These are phyloP conservation scores for Trametes meyenii DNA, from an alignment of 768 basidiomycete genomes.

Conservation along the genomic window DNA sequence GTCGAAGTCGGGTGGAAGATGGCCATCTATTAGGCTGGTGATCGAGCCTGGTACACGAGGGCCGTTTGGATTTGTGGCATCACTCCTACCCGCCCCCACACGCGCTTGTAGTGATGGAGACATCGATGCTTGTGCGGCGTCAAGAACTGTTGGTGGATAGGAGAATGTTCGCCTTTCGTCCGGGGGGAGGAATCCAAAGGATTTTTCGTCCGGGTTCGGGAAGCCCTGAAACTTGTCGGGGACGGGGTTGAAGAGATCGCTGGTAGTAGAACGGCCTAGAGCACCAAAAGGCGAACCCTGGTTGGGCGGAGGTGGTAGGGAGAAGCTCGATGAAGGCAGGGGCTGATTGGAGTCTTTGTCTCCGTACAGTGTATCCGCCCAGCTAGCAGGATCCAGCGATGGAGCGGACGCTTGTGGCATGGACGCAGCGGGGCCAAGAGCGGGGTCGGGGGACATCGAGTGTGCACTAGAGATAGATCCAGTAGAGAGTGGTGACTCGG, in stretches of 20 bases:
- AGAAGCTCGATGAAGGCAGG: constrained; percentile 37
- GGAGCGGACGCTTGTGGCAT: constrained; percentile 17
- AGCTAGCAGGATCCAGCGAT: constrained; percentile 20
- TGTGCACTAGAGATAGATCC: constrained; percentile 52
- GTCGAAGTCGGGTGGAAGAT: constrained; percentile 20
- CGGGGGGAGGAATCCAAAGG: constrained; percentile 18
- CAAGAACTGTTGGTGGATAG: constrained; percentile 44
- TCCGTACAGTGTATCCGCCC: constrained; percentile 27
- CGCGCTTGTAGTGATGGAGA: constrained; percentile 7
- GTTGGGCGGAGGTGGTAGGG: constrained; percentile 39
- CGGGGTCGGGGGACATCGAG: constrained; percentile 61
- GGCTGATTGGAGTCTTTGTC: constrained; percentile 25
- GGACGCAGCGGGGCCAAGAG: constrained; percentile 35
- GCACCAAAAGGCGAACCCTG: constrained; percentile 15
- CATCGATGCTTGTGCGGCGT: constrained; percentile 13
- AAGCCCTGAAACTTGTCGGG: constrained; percentile 41
- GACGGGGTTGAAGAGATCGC: constrained; percentile 15
- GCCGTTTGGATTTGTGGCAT: constrained; percentile 19
- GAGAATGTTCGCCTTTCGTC: constrained; percentile 24
- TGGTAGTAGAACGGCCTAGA: constrained; percentile 14
- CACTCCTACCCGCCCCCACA: background rate
- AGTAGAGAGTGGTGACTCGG: constrained; percentile 44
- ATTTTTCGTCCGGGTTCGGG: constrained; percentile 15
- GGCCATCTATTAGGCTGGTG: constrained; percentile 9
- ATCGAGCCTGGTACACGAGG: constrained; percentile 12